These are phyloP conservation scores for Pugionium cornutum DNA, from an alignment of 345 rosid species.

Conservation along the genomic window DNA sequence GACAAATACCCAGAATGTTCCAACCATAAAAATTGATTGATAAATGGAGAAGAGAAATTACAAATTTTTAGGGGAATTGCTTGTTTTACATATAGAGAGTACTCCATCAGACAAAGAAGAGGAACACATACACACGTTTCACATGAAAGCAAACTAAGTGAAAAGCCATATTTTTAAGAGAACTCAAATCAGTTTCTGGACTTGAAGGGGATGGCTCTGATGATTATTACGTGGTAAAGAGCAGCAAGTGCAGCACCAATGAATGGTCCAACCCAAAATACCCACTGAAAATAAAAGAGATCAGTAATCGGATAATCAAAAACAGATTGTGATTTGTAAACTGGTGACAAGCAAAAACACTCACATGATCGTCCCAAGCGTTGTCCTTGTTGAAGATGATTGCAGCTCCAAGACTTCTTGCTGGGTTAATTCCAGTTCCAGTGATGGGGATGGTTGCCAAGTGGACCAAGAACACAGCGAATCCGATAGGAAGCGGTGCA, in stretches of 20 bases:
- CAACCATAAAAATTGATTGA: slow-evolving; percentile 5
- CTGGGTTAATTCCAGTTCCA: slow-evolving; percentile 57
- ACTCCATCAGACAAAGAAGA: neutral
- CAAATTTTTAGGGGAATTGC: neutral
- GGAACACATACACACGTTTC: slow-evolving; percentile 26
- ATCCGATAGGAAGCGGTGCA: slow-evolving; percentile 55
- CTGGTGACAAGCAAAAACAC: slow-evolving; percentile 9
- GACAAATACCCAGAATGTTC: slow-evolving; percentile 1
- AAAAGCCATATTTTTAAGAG: slow-evolving; percentile 7
- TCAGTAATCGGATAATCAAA: neutral
- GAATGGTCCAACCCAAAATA: slow-evolving; percentile 66
- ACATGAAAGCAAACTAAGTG: slow-evolving; percentile 37
- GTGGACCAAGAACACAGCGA: slow-evolving; percentile 60
- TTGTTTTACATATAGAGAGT: slow-evolving; percentile 25
- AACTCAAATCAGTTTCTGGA: slow-evolving; percentile 35
- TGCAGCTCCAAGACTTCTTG: slow-evolving; percentile 57
- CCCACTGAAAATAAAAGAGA: slow-evolving; percentile 36
- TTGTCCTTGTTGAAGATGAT: slow-evolving; percentile 48
- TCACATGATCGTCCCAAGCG: slow-evolving; percentile 59
- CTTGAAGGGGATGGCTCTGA: slow-evolving; percentile 59
- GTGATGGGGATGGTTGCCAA: slow-evolving; percentile 55
- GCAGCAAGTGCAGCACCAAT: slow-evolving; percentile 60
- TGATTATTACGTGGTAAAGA: slow-evolving; percentile 52
- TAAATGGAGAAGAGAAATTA: slow-evolving; percentile 11
- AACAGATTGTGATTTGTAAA: neutral